phyloP scores from a whole-genome alignment of 2,329 filamentous ascomycete genomes.

The Lasiodiplodia gonubiensis region DNA sequence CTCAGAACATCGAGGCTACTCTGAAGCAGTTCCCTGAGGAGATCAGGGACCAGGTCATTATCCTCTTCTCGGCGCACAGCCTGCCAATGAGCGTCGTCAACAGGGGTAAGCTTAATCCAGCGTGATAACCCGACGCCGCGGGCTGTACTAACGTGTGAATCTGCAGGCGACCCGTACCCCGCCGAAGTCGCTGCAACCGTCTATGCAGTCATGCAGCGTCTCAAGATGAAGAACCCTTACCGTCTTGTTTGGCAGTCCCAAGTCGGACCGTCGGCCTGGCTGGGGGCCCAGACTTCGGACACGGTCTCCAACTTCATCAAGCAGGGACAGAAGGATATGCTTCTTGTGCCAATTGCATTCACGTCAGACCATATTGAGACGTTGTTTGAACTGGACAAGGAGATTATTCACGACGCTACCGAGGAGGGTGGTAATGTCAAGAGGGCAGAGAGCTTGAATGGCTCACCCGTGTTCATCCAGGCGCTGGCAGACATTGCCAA shows the following conservation, averaged over 20 bases:
- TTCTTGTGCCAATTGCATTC: constrained; percentile 94
- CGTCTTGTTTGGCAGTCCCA: constrained; percentile 97
- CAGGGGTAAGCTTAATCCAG: constrained; percentile 61
- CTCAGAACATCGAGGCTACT: constrained; percentile 86
- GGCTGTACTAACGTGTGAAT: constrained; percentile 49
- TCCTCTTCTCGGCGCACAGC: constrained; percentile 95
- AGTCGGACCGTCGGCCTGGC: constrained; percentile 92
- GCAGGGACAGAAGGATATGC: constrained; percentile 87
- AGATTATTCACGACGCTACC: constrained; percentile 86
- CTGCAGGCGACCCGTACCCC: constrained; percentile 81
- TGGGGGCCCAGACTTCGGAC: constrained; percentile 89
- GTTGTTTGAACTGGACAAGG: constrained; percentile 88
- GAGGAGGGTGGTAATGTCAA: constrained; percentile 65
- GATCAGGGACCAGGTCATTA: constrained; percentile 76
- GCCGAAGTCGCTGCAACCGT: constrained; percentile 95
- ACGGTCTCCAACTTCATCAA: constrained; percentile 88
- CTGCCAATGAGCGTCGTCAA: constrained; percentile 98
- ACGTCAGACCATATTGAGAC: constrained; percentile 99
- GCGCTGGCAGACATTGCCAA: constrained; percentile 88
- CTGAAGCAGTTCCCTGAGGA: constrained; percentile 84
- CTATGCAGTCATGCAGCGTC: constrained; percentile 91
- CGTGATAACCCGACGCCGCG: background rate
- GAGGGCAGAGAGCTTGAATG: constrained; percentile 90
- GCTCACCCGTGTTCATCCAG: constrained; percentile 85
- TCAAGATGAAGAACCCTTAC: constrained; percentile 88